Evolutionary conservation across 345 rosid species (phyloP).

Genomic region (Eucalyptus caleyi): DNA sequence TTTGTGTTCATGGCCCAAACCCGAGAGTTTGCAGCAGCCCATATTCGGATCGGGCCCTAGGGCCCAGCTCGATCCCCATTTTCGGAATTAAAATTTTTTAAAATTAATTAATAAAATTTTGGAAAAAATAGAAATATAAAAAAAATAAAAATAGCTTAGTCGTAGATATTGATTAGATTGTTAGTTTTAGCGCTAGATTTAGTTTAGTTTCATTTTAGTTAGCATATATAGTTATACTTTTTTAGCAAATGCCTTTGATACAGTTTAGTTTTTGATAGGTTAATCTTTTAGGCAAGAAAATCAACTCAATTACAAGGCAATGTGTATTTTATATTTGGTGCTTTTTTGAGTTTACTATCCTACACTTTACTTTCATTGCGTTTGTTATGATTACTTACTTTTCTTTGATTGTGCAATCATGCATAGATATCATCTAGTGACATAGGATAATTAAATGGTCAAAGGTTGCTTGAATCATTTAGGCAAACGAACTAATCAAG

Average conservation of each 20-base stretch:
- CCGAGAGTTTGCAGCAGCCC: too few species aligned
- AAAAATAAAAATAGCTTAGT: not conserved
- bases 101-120: too few species aligned
- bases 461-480: not conserved
- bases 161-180: not conserved
- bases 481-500: constrained; percentile 13
- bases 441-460: too few species aligned
- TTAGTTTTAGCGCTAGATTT: not conserved
- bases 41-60: too few species aligned
- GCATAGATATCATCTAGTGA: too few species aligned
- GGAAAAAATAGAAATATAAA: fast-evolving
- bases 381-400: too few species aligned
- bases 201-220: not conserved
- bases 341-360: not conserved
- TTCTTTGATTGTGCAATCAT: not conserved
- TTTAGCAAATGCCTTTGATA: not conserved
- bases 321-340: not conserved
- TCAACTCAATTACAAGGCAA: not conserved
- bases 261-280: not conserved
- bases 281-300: not conserved
- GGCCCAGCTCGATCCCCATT: too few species aligned
- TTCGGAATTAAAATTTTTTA: too few species aligned
- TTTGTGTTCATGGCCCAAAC: too few species aligned
- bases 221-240: not conserved
- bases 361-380: not conserved